Conservation (phyloP, 805 yeast genomes). For the Myxozyma nipponensis region DNA sequence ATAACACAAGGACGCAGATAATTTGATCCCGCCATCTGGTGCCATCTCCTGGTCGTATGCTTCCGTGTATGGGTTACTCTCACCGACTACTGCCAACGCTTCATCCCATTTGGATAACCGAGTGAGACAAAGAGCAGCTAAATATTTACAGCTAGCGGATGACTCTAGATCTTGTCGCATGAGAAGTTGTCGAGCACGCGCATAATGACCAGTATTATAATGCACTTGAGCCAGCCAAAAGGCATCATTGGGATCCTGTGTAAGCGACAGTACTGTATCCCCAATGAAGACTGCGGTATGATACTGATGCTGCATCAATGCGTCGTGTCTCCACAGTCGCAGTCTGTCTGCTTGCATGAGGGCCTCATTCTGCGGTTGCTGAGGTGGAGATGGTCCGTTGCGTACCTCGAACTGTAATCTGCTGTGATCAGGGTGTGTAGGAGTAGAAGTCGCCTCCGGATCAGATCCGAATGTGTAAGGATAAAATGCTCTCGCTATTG, state of each 20-base stretch:
- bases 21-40: slow-evolving; percentile 77
- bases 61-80: slow-evolving; percentile 64
- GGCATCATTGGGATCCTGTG: slow-evolving; percentile 85
- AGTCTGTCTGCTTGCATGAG: slow-evolving; percentile 62
- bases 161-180: slow-evolving; percentile 49
- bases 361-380: not conserved
- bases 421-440: not conserved
- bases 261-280: slow-evolving; percentile 79
- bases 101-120: slow-evolving; percentile 79
- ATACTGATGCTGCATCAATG: slow-evolving; percentile 86
- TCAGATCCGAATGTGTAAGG: slow-evolving; percentile 20
- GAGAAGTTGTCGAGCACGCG: slow-evolving; percentile 71
- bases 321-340: slow-evolving; percentile 90
- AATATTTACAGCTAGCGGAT: slow-evolving; percentile 72
- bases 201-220: slow-evolving; percentile 68
- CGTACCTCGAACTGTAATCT: not conserved
- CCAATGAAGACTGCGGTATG: slow-evolving; percentile 87
- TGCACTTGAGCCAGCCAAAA: slow-evolving; percentile 94
- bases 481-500: not conserved
- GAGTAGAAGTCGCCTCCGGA: slow-evolving; percentile 24
- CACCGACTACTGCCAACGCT: slow-evolving; percentile 82
- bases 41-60: slow-evolving; percentile 13
- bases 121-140: slow-evolving; percentile 70
- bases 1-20: slow-evolving; percentile 83
- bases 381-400: not conserved